phyloP scores from a whole-genome alignment of 192 early-diverging fungal species.

The Coemansia sp. region DNA sequence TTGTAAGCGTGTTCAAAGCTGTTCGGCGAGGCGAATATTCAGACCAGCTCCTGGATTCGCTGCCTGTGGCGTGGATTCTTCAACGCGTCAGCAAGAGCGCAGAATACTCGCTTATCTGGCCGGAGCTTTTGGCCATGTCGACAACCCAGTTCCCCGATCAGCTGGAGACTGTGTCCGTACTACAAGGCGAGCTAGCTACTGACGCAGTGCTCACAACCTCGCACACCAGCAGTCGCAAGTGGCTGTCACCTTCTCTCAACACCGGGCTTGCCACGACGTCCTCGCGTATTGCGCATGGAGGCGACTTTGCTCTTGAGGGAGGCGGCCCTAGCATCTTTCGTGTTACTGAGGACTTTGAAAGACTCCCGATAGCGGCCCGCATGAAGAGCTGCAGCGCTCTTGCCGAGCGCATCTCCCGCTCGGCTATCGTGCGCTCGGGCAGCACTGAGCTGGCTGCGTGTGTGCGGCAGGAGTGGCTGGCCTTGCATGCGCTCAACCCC shows the following conservation, averaged over 20 bases:
- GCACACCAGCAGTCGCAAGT: neutral
- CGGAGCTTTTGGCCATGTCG: slow-evolving; percentile 52
- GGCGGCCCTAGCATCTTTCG: slow-evolving; percentile 7
- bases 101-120: slow-evolving; percentile 48
- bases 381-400: slow-evolving; percentile 36
- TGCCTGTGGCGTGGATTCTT: slow-evolving; percentile 50
- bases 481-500: slow-evolving; percentile 37
- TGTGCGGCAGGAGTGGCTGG: slow-evolving; percentile 44
- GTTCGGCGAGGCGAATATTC: slow-evolving; percentile 42
- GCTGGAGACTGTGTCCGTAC: slow-evolving; percentile 39
- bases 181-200: slow-evolving; percentile 36
- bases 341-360: slow-evolving; percentile 23
- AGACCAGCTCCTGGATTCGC: slow-evolving; percentile 48
- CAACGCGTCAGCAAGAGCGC: slow-evolving; percentile 20
- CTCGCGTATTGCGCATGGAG: neutral
- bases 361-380: slow-evolving; percentile 32
- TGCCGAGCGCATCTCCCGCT: slow-evolving; percentile 26
- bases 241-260: neutral
- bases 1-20: neutral
- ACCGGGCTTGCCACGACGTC: neutral
- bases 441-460: slow-evolving; percentile 27
- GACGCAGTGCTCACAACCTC: neutral
- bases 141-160: slow-evolving; percentile 54
- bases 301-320: neutral
- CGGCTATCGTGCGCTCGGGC: slow-evolving; percentile 12